Percentiles rank a stretch among this genome's conserved stretches.
Evolutionary conservation across 108 stramenopile species (phyloP).

Genomic region (Discostella stelligeroides): DNA sequence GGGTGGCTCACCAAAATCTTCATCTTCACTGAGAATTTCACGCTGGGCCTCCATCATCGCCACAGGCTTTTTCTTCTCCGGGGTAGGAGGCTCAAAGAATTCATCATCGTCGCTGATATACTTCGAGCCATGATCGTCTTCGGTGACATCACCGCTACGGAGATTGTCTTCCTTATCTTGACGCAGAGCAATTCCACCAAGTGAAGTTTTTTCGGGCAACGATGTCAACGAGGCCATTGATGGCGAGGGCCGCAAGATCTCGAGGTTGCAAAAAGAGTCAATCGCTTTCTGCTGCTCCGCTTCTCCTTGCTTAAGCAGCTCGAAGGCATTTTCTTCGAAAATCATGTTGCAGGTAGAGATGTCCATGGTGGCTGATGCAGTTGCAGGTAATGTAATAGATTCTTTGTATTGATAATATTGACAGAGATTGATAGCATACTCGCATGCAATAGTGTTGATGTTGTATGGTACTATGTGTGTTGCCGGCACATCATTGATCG

Average conservation of each 20-base stretch:
- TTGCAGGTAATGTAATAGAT: too few species aligned
- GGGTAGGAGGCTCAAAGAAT: slow-evolving; percentile 4
- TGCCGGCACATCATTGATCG: too few species aligned
- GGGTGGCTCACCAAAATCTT: neutral
- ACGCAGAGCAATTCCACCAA: neutral
- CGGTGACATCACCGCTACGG: slow-evolving; percentile 3
- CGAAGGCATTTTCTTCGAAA: neutral
- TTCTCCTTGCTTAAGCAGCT: slow-evolving; percentile 1
- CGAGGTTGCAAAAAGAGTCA: neutral
- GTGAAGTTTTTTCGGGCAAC: neutral
- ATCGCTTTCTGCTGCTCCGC: slow-evolving; percentile 9
- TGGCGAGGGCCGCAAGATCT: neutral
- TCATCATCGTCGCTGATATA: slow-evolving; percentile 10
- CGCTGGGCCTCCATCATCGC: slow-evolving; percentile 17
- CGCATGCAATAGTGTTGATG: too few species aligned
- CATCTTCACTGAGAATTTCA: slow-evolving; percentile 4
- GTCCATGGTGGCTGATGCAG: too few species aligned
- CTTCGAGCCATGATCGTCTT: slow-evolving; percentile 1
- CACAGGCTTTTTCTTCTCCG: slow-evolving; percentile 1
- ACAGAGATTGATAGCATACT: too few species aligned
- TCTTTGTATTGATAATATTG: too few species aligned
- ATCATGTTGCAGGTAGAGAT: neutral
- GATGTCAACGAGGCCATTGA: neutral
- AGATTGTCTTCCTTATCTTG: slow-evolving; percentile 2
- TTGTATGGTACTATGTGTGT: too few species aligned